Conservation (phyloP, 2,329 filamentous ascomycete genomes). For the Paraphoma sp. region DNA sequence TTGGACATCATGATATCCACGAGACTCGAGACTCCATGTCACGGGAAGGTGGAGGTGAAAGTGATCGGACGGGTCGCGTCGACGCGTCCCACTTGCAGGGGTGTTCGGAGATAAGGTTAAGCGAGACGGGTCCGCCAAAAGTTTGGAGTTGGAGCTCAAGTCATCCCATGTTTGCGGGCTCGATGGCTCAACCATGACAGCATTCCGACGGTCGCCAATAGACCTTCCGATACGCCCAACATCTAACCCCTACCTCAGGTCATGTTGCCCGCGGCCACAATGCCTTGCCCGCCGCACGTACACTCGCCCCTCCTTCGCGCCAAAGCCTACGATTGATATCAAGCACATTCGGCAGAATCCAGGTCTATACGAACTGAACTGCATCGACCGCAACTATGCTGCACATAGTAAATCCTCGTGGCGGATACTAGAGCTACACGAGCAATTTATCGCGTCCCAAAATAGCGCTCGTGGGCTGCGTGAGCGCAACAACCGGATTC, state of each 20-base stretch:
- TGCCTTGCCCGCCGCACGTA: conserved; percentile 51
- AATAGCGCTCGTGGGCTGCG: conserved; percentile 66
- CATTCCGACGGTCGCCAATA: conserved; percentile 21
- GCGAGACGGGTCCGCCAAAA: conserved; percentile 16
- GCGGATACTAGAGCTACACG: conserved; percentile 59
- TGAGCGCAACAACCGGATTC: conserved; percentile 70
- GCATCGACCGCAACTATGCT: conserved; percentile 82
- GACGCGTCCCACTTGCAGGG: conserved; percentile 7
- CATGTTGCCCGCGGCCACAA: conserved; percentile 16
- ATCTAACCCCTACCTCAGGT: conserved; percentile 1
- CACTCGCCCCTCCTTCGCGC: conserved; percentile 72
- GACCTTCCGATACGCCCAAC: conserved; percentile 20
- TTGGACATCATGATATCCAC: no score
- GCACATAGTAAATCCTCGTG: conserved; percentile 59
- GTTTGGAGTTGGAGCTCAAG: conserved; percentile 9
- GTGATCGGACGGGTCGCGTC: conserved; percentile 2
- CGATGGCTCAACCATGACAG: conserved; percentile 28
- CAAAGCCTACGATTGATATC: conserved; percentile 80
- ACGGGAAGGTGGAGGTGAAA: neutral
- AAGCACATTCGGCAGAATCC: conserved; percentile 90
- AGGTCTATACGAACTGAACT: conserved; percentile 81
- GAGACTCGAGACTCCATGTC: neutral
- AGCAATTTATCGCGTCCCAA: conserved; percentile 60
- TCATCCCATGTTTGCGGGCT: conserved; percentile 8
- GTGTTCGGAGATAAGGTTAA: conserved; percentile 9